These are phyloP conservation scores for Aspergillus piperis DNA, from an alignment of 2,329 filamentous ascomycete species.

Conservation along the genomic window DNA sequence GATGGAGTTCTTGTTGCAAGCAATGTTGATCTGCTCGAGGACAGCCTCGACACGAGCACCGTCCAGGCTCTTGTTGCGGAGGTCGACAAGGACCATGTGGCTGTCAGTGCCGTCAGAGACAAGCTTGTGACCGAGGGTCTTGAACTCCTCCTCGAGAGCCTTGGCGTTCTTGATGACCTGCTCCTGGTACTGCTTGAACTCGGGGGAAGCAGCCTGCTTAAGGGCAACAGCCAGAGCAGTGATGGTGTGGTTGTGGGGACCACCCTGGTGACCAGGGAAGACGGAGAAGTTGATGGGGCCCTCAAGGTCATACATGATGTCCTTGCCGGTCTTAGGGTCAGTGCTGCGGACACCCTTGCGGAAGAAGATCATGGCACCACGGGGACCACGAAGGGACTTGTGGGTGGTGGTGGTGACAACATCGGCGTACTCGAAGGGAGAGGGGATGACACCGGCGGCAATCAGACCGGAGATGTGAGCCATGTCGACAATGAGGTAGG, in stretches of 20 bases:
- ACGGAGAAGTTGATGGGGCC: slow-evolving; percentile 92
- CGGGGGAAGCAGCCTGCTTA: slow-evolving; percentile 84
- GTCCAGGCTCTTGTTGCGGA: slow-evolving; percentile 85
- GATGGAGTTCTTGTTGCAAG: slow-evolving; percentile 99
- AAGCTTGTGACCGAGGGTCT: slow-evolving; percentile 72
- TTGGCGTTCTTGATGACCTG: slow-evolving; percentile 90
- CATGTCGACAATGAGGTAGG: slow-evolving; percentile 94
- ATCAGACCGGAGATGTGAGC: slow-evolving; percentile 95
- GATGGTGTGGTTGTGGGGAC: slow-evolving; percentile 98
- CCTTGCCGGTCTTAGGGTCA: slow-evolving; percentile 81
- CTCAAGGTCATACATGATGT: slow-evolving; percentile 88
- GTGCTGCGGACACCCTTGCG: slow-evolving; percentile 83
- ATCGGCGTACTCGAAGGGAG: slow-evolving; percentile 86
- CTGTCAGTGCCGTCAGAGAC: slow-evolving; percentile 96
- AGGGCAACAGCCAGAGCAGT: slow-evolving; percentile 91
- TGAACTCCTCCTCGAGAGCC: slow-evolving; percentile 76
- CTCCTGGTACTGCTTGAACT: slow-evolving; percentile 91
- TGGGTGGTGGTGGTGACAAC: slow-evolving; percentile 98
- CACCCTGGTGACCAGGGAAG: slow-evolving; percentile 97
- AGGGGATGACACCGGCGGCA: slow-evolving; percentile 85
- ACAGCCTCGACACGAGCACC: slow-evolving; percentile 92
- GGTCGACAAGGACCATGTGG: slow-evolving; percentile 89
- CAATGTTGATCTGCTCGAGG: slow-evolving; percentile 97
- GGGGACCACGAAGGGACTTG: slow-evolving; percentile 92
- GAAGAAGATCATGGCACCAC: slow-evolving; percentile 98